These are phyloP conservation scores for Fagopyrum homotropicum DNA, from an alignment of 148 eudicot genomes.

Conservation along the genomic window DNA sequence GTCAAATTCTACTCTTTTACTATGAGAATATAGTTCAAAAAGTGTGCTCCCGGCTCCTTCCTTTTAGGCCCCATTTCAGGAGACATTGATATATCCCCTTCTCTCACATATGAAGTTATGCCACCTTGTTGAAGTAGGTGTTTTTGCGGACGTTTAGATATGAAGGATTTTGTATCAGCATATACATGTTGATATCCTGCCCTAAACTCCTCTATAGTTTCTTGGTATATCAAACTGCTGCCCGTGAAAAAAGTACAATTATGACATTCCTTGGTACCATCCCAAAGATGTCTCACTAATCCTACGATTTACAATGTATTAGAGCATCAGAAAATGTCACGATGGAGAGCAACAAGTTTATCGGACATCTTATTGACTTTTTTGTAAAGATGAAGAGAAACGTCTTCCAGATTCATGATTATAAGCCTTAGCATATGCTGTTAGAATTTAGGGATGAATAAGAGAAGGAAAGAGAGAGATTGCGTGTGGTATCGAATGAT, in stretches of 20 bases:
- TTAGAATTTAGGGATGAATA: no score
- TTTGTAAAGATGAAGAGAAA: no score
- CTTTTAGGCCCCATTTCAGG: conserved; percentile 22
- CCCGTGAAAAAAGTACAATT: conserved; percentile 38
- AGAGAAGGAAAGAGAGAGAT: no score
- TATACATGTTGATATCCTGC: conserved; percentile 27
- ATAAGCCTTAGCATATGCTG: no score
- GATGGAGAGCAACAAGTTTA: no score
- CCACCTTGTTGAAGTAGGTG: conserved; percentile 32
- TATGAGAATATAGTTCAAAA: no score
- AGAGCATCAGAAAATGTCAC: no score
- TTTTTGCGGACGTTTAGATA: conserved; percentile 30
- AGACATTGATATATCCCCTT: conserved; percentile 28
- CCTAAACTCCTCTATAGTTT: conserved; percentile 36
- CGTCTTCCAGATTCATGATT: no score
- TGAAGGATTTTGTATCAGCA: neutral
- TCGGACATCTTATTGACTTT: no score
- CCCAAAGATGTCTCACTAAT: neutral
- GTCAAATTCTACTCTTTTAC: no score
- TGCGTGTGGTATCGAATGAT: no score
- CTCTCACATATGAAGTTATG: conserved; percentile 28
- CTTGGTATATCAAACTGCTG: conserved; percentile 38
- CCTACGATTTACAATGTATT: no score
- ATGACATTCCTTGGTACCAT: conserved; percentile 23
- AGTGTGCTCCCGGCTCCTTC: conserved; percentile 19